Conservation (phyloP, 192 early-diverging fungal genomes). For the Lobulomyces angularis region DNA sequence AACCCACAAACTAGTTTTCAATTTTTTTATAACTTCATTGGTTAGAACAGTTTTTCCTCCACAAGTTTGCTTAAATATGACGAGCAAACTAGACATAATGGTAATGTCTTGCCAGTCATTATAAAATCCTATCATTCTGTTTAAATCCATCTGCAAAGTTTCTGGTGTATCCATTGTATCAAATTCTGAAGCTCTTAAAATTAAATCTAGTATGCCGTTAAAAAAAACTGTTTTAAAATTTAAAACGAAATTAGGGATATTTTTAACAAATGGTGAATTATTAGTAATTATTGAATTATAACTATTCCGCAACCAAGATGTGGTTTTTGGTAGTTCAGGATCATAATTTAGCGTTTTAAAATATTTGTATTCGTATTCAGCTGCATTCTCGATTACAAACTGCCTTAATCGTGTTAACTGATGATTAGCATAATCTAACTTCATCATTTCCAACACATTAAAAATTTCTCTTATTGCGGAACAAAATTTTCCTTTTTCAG, state of each 20-base stretch:
- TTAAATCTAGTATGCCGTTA: too few species aligned
- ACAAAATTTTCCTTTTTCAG: conserved; percentile 43
- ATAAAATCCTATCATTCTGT: conserved; percentile 27
- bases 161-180: too few species aligned
- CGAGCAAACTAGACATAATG: conserved; percentile 26
- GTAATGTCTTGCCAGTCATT: conserved; percentile 45
- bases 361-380: conserved; percentile 55
- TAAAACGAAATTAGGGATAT: too few species aligned
- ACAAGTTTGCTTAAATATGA: conserved; percentile 26
- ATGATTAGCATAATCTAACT: conserved; percentile 52
- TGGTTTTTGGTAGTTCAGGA: too few species aligned
- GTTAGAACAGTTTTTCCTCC: too few species aligned
- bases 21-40: too few species aligned
- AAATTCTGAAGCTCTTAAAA: too few species aligned
- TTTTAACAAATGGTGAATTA: too few species aligned
- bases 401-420: conserved; percentile 53
- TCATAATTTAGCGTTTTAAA: too few species aligned
- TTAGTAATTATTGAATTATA: too few species aligned
- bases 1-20: conserved; percentile 31
- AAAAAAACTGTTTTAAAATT: too few species aligned
- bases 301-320: too few species aligned
- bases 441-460: conserved; percentile 61
- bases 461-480: conserved; percentile 59
- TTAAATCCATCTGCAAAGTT: conserved; percentile 28
- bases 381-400: conserved; percentile 53